Conservation (phyloP, 768 basidiomycete species). For the Kwoniella botswanensis region DNA sequence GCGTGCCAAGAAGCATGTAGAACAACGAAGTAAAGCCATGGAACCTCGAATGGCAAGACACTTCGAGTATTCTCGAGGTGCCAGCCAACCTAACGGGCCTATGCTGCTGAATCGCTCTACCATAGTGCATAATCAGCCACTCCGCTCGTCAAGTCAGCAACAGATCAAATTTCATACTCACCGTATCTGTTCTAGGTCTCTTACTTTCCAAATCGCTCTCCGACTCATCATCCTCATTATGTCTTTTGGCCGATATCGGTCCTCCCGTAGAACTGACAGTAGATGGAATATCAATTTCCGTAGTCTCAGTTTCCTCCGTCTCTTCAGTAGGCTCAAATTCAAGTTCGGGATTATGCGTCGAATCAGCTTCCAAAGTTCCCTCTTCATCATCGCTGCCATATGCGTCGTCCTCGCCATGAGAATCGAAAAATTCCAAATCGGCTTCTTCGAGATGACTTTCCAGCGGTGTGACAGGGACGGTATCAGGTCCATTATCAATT, state of each 20-base stretch:
- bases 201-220: constrained; percentile 12
- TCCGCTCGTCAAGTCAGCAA: neutral
- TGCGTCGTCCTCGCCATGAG: neutral
- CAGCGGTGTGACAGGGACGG: constrained; percentile 17
- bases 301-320: neutral
- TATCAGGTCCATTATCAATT: constrained; percentile 5
- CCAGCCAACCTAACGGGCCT: no score
- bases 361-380: constrained; percentile 24
- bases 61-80: no score
- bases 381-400: constrained; percentile 18
- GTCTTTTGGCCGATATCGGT: constrained; percentile 8
- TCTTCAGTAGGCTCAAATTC: neutral
- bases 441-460: constrained; percentile 3
- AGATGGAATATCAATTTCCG: neutral
- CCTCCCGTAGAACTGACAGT: neutral
- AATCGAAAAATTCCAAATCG: neutral
- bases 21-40: no score
- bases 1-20: no score
- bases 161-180: neutral
- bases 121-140: neutral
- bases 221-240: constrained; percentile 13
- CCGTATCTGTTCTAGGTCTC: constrained; percentile 13
- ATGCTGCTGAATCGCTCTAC: neutral
- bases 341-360: constrained; percentile 5
- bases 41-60: no score